Percentiles rank a stretch among this genome's conserved stretches.
Evolutionary conservation across 352 stramenopile genomes (phyloP).

Genomic region (Globisporangium mamillatum): DNA sequence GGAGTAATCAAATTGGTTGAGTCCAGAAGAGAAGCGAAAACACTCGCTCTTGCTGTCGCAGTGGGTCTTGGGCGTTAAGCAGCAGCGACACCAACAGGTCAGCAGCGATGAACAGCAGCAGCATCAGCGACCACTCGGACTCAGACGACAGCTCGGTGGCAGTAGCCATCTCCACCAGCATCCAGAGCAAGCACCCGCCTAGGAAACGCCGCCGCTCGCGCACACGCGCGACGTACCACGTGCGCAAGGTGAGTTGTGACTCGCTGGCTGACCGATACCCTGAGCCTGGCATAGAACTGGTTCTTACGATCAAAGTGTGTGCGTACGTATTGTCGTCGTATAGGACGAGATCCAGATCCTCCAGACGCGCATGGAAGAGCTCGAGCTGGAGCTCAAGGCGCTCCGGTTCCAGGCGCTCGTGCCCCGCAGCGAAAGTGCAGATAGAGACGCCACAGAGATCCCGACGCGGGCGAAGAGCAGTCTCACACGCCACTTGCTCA

Average conservation of each 20-base stretch:
- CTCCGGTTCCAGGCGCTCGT: conserved; percentile 17
- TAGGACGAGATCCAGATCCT: conserved; percentile 8
- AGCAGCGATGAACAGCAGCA: not conserved
- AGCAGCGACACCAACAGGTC: not conserved
- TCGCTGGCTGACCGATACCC: too few species aligned
- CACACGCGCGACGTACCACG: conserved; percentile 3
- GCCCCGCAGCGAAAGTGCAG: not conserved
- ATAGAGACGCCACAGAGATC: not conserved
- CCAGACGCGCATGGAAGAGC: conserved; percentile 6
- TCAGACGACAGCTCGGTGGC: not conserved
- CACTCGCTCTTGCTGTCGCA: too few species aligned
- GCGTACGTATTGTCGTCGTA: not conserved
- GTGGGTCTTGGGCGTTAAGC: too few species aligned
- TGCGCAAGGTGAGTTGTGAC: conserved; percentile 2
- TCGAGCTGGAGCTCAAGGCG: conserved; percentile 13
- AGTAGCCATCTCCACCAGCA: not conserved
- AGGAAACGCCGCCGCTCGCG: conserved; percentile 2
- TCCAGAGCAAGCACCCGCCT: not conserved
- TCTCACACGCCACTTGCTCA: not conserved
- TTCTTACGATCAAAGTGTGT: too few species aligned
- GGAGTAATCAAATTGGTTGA: too few species aligned
- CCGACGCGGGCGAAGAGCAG: not conserved
- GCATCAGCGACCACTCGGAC: not conserved
- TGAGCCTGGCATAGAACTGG: too few species aligned
- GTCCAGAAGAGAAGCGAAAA: too few species aligned